A percentile compares a stretch with the other conserved stretches of the same genome.
Conservation (phyloP, 2,329 filamentous ascomycete genomes). For the Pestalotiopsis sp. region DNA sequence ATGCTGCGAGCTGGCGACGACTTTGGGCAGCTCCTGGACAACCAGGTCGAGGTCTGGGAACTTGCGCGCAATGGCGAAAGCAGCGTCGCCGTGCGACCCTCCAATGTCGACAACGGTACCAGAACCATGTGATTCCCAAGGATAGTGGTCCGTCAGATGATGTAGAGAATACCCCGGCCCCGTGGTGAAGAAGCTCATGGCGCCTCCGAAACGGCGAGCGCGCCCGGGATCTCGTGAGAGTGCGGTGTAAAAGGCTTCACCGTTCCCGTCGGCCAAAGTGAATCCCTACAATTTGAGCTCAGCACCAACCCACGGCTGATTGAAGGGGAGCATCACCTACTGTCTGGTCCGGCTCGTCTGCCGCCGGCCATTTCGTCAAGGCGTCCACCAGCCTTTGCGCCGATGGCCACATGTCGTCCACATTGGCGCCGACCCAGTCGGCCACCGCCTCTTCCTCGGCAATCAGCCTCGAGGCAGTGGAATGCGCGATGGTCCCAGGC, state of each 20-base stretch:
- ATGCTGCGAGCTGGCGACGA: not conserved
- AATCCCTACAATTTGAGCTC: not conserved
- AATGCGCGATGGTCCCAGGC: not conserved
- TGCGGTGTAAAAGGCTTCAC: not conserved
- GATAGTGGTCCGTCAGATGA: not conserved
- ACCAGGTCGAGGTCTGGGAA: not conserved
- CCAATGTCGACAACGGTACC: not conserved
- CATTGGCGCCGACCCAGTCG: constrained; percentile 16
- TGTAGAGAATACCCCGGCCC: not conserved
- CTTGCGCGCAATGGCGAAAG: not conserved
- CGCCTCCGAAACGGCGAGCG: not conserved
- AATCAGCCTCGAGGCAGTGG: not conserved
- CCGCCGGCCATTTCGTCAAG: not conserved
- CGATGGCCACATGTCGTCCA: constrained; percentile 16
- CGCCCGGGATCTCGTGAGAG: not conserved
- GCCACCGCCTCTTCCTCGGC: constrained; percentile 10
- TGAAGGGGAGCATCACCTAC: not conserved
- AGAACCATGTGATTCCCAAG: not conserved
- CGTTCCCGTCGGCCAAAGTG: not conserved
- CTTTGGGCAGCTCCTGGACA: not conserved
- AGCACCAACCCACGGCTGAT: not conserved
- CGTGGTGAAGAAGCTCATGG: not conserved
- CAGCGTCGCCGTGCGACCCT: not conserved
- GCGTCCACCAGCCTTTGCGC: constrained; percentile 10
- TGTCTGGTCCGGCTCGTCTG: not conserved